These are phyloP conservation scores for Boletus reticuloceps DNA, from an alignment of 768 basidiomycete genomes.

Conservation along the genomic window DNA sequence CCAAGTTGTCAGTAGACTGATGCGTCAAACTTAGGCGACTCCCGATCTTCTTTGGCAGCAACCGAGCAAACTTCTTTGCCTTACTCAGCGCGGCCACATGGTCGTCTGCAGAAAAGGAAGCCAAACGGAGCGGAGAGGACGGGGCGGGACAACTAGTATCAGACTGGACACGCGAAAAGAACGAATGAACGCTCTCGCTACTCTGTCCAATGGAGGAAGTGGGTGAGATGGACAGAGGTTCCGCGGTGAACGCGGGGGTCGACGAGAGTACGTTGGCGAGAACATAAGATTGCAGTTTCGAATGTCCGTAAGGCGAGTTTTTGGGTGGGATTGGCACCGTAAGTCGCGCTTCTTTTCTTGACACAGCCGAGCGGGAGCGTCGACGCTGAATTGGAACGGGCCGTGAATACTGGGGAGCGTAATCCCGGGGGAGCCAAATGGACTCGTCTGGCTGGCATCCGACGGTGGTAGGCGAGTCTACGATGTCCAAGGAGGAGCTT, in stretches of 20 bases:
- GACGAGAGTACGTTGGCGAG: conserved; percentile 25
- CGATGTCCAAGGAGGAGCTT: conserved; percentile 21
- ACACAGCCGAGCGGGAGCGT: conserved; percentile 34
- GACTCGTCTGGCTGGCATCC: conserved; percentile 12
- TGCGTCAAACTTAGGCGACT: conserved; percentile 28
- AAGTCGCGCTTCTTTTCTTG: conserved; percentile 29
- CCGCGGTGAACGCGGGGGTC: conserved; percentile 27
- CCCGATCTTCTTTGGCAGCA: conserved; percentile 32
- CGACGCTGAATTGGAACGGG: conserved; percentile 29
- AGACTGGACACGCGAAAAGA: conserved; percentile 17
- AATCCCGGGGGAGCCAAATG: conserved; percentile 8
- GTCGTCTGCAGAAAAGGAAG: conserved; percentile 27
- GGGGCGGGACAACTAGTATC: conserved; percentile 21
- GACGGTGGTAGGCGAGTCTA: conserved; percentile 4
- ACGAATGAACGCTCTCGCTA: conserved; percentile 27
- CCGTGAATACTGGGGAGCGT: conserved; percentile 8
- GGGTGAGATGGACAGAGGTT: conserved; percentile 26
- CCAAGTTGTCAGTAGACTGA: conserved; percentile 27
- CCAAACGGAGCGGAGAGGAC: conserved; percentile 25
- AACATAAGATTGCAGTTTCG: conserved; percentile 25
- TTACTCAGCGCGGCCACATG: conserved; percentile 19
- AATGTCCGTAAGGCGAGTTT: conserved; percentile 33
- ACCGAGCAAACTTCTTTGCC: conserved; percentile 27
- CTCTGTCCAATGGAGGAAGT: conserved; percentile 25
- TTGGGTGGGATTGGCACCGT: conserved; percentile 22